Evolutionary conservation across 306 rosid species (phyloP).

Genomic region (Erythrophleum fordii): DNA sequence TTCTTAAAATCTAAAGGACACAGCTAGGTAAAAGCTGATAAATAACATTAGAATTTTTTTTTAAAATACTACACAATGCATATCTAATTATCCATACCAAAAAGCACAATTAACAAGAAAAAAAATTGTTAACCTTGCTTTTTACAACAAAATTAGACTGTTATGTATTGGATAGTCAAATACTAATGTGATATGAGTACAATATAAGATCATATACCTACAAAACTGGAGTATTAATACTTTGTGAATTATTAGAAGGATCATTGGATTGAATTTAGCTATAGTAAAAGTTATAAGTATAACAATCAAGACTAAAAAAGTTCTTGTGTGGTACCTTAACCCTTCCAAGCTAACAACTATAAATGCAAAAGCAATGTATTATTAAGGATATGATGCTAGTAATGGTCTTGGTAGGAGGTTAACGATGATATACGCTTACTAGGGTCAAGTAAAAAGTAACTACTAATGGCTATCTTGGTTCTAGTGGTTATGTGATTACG

Average conservation of each 20-base stretch:
- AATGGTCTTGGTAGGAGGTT: not conserved
- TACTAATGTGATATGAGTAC: not conserved
- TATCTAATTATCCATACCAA: not conserved
- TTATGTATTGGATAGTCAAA: not conserved
- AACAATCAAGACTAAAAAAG: not conserved
- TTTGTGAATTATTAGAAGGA: not conserved
- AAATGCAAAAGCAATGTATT: not conserved
- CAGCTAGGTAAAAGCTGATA: not conserved
- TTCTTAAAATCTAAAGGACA: not conserved
- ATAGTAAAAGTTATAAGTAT: not conserved
- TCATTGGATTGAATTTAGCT: not conserved
- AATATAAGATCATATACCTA: not conserved
- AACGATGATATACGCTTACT: not conserved
- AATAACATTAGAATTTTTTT: no score
- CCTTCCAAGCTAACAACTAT: not conserved
- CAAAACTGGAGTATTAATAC: not conserved
- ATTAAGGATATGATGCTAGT: not conserved
- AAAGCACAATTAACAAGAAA: not conserved
- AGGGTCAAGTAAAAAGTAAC: not conserved
- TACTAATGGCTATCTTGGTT: not conserved
- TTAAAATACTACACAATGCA: not conserved
- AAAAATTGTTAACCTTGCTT: not conserved
- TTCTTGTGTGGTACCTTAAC: not conserved
- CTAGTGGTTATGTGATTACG: conserved; percentile 3
- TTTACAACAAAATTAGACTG: not conserved